Evolutionary conservation across 495 filamentous ascomycete species (phyloP).

Genomic region (Aspergillus kassunensis): DNA sequence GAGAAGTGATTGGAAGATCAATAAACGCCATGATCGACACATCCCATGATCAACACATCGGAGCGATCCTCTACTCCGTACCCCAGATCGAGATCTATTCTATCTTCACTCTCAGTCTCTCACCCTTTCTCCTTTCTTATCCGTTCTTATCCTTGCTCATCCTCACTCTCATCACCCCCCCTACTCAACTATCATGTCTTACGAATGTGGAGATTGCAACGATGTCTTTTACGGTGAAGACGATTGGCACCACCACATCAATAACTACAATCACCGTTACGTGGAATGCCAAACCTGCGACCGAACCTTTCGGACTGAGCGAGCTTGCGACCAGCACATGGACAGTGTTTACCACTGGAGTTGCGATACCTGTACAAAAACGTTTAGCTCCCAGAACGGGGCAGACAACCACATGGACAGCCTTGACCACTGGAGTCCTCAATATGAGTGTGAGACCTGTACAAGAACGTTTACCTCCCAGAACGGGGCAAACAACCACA

Average conservation of each 20-base stretch:
- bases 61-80: too few species aligned
- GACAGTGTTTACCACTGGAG: slow-evolving; percentile 24
- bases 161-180: background rate
- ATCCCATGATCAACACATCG: too few species aligned
- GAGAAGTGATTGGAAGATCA: too few species aligned
- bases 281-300: slow-evolving; percentile 33
- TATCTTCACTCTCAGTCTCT: too few species aligned
- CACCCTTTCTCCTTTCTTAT: background rate
- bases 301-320: slow-evolving; percentile 17
- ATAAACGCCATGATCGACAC: too few species aligned
- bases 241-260: slow-evolving; percentile 1
- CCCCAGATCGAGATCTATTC: too few species aligned
- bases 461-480: slow-evolving; percentile 20
- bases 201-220: slow-evolving; percentile 8
- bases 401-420: slow-evolving; percentile 37
- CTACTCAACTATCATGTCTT: background rate
- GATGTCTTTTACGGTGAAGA: background rate
- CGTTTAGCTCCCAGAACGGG: slow-evolving; percentile 22
- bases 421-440: slow-evolving; percentile 27
- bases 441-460: slow-evolving; percentile 37
- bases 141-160: background rate
- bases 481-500: slow-evolving; percentile 31
- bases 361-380: slow-evolving; percentile 38
- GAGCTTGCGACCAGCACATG: slow-evolving; percentile 27
- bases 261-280: slow-evolving; percentile 1